Evolutionary conservation across 208 protist genomes (phyloP).

Genomic region (Crithidia acanthocephali): DNA sequence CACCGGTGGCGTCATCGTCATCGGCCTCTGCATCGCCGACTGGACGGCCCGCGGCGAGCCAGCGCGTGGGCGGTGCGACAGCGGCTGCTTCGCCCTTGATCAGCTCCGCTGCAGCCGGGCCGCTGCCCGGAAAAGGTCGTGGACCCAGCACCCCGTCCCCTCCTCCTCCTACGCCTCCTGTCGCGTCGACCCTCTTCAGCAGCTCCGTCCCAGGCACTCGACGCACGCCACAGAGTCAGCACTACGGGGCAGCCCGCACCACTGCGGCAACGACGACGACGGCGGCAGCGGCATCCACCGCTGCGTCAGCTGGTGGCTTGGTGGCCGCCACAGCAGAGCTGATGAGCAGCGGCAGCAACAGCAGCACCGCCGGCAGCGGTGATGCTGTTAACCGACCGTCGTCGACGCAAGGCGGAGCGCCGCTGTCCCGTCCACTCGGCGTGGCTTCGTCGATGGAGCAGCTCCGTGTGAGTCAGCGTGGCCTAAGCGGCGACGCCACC

Average conservation of each 20-base stretch:
- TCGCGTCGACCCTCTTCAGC: constrained; percentile 10
- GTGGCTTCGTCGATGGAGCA: constrained; percentile 16
- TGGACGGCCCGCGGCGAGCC: background rate
- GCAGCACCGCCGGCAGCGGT: no score
- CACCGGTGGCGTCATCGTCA: background rate
- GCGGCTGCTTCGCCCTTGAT: constrained; percentile 2
- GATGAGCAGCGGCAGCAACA: no score
- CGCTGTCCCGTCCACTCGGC: background rate
- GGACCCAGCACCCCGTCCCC: background rate
- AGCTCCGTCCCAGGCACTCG: constrained; percentile 9
- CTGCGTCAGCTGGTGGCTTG: background rate
- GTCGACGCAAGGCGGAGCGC: background rate
- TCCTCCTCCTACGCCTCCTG: background rate
- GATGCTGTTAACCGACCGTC: background rate
- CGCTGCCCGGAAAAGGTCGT: background rate
- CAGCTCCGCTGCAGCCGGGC: background rate
- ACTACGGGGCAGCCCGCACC: background rate
- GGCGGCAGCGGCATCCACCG: background rate
- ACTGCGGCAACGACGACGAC: background rate
- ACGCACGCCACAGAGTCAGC: background rate
- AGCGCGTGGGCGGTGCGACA: background rate
- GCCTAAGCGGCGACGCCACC: background rate
- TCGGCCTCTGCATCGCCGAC: background rate
- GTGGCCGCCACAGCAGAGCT: background rate
- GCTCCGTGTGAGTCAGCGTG: constrained; percentile 21